phyloP scores from a whole-genome alignment of 176 grass and related monocot genomes.

The Oryza nivara region DNA sequence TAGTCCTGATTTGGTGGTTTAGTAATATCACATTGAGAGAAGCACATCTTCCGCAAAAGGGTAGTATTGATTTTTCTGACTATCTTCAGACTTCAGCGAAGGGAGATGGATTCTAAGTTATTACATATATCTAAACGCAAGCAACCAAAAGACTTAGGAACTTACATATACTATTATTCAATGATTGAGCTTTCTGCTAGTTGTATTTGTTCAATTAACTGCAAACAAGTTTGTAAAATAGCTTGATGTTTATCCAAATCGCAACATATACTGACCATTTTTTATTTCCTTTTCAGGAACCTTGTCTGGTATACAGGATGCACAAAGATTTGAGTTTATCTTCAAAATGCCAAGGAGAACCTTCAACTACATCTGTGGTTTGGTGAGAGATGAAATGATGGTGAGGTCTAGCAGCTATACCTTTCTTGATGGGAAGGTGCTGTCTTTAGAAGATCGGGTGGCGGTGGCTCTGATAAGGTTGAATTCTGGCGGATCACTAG shows the following conservation, averaged over 20 bases:
- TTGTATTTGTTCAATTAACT: not conserved
- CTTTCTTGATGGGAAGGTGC: slow-evolving; percentile 55
- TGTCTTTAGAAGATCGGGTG: slow-evolving; percentile 70
- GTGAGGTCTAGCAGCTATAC: slow-evolving; percentile 60
- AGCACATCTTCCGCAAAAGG: not conserved
- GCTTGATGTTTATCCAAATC: not conserved
- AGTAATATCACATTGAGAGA: not conserved
- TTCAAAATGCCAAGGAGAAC: slow-evolving; percentile 75
- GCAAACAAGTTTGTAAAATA: not conserved
- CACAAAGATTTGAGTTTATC: slow-evolving; percentile 53
- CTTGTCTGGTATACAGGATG: slow-evolving; percentile 44
- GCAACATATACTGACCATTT: slow-evolving; percentile 5
- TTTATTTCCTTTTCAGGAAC: slow-evolving; percentile 41
- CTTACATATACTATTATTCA: slow-evolving; percentile 13
- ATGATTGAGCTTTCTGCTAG: not conserved
- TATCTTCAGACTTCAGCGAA: not conserved
- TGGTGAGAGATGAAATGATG: slow-evolving; percentile 73
- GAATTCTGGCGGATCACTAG: slow-evolving; percentile 68
- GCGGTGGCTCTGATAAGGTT: slow-evolving; percentile 66
- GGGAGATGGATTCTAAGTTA: not conserved
- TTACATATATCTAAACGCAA: not conserved
- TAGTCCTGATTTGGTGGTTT: not conserved
- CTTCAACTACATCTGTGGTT: slow-evolving; percentile 58
- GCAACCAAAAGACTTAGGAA: not conserved
- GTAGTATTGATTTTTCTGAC: not conserved